Base-by-base conservation (phyloP, 2,329 filamentous ascomycete genomes). In the Talaromyces rugulosus region DNA sequence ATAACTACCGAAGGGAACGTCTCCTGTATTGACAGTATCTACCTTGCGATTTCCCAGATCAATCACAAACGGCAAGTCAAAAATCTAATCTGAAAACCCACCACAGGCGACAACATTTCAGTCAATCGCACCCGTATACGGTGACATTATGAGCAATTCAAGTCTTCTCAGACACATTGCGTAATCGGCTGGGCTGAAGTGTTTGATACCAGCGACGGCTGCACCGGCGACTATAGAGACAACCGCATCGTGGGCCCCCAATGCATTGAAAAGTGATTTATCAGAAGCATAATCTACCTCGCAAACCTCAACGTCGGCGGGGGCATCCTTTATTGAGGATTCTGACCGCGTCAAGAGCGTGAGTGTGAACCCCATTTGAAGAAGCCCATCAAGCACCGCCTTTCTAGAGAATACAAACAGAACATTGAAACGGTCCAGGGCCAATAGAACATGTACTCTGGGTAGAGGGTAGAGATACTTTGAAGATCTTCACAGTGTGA, bases 221-320 rank as follows among this genome's bases (percentile, higher is more conserved):
- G 42, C 6, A 9, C 42, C 14, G 12, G 33, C 31, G 8, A 60
- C 27, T 5, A 27, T 36, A 9, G 58, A 53, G 36, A 60, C 16
- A 5, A 60, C 58, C n/a, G 58, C 50, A 23, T 61, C 42, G n/a
- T 61, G 52, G n/a, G 42, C 53, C 44, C 56, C 36, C 30, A 61
- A 33, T 4, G 40, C 40, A 16, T 52, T 33, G n/a, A 11, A 11
- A 11, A 58, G 31, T 6, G 36, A 31, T 28, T 52, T 42, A 11
- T 50, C 23, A 50, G 16, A 58, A 30, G n/a, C 27, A 34, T 59
- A 59, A 34, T 59, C 57, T 12, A 59, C 57, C 18, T 58, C 27
- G 23, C 14, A 23, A 34, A 44, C 56, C 23, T 51, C 16, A 7
- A 59, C 44, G 4, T 44, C 30, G 18, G 28, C 14, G 18, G 44